phyloP scores from a whole-genome alignment of 2,329 filamentous ascomycete genomes.

The Fusarium sp. region DNA sequence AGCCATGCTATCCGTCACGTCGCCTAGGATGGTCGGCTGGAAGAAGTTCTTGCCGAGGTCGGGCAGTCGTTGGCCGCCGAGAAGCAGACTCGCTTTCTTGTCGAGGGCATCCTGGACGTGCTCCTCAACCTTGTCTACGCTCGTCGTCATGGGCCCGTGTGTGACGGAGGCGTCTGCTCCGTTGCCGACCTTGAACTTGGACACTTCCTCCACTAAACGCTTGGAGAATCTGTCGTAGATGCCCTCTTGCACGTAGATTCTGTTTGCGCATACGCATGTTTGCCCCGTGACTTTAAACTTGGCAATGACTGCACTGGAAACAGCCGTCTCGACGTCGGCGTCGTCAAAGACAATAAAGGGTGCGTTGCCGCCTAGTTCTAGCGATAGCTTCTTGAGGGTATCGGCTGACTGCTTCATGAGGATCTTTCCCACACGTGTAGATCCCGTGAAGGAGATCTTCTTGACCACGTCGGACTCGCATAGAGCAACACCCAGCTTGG shows the following conservation, averaged over 20 bases:
- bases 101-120: slow-evolving; percentile 73
- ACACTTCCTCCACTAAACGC: slow-evolving; percentile 74
- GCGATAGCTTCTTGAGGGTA: slow-evolving; percentile 73
- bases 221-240: slow-evolving; percentile 77
- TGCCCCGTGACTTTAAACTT: slow-evolving; percentile 93
- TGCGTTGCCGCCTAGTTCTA: slow-evolving; percentile 76
- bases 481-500: slow-evolving; percentile 71
- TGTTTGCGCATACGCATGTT: slow-evolving; percentile 87
- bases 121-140: slow-evolving; percentile 68
- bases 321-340: slow-evolving; percentile 76
- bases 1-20: slow-evolving; percentile 68
- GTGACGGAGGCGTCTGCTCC: slow-evolving; percentile 73
- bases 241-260: slow-evolving; percentile 77
- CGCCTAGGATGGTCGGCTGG: slow-evolving; percentile 72
- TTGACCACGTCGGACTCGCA: slow-evolving; percentile 72
- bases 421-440: slow-evolving; percentile 56
- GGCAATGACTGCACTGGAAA: slow-evolving; percentile 71
- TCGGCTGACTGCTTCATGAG: slow-evolving; percentile 78
- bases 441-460: slow-evolving; percentile 82
- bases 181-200: slow-evolving; percentile 74
- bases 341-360: slow-evolving; percentile 85
- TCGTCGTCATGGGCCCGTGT: slow-evolving; percentile 71
- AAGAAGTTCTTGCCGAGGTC: slow-evolving; percentile 77
- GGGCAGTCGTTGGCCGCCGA: slow-evolving; percentile 71
- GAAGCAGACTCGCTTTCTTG: slow-evolving; percentile 70